phyloP scores from a whole-genome alignment of 1,284 basidiomycete species.

The Naganishia albida region DNA sequence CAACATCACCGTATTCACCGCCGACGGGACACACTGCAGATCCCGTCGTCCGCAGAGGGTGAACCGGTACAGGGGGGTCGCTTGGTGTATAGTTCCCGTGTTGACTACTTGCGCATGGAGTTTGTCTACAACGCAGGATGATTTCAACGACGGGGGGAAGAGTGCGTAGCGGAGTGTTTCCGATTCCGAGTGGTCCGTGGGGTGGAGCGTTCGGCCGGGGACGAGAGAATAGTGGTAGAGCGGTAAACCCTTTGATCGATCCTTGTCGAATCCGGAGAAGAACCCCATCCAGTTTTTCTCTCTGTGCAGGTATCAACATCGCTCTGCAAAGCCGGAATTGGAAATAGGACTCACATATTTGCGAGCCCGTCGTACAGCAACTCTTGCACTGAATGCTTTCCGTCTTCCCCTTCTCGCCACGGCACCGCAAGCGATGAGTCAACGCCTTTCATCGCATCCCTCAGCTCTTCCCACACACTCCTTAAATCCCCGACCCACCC shows the following conservation, averaged over 20 bases:
- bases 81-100: constrained; percentile 4
- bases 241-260: constrained; percentile 8
- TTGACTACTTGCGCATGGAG: neutral
- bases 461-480: constrained; percentile 18
- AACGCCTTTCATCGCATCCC: constrained; percentile 7
- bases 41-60: constrained; percentile 70
- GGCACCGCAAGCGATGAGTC: neutral
- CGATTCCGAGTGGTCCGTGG: neutral
- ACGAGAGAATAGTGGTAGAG: constrained; percentile 10
- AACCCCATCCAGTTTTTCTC: constrained; percentile 27
- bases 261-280: constrained; percentile 3
- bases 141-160: too few relatives aligned
- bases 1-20: constrained; percentile 18
- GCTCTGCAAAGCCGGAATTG: neutral
- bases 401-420: neutral
- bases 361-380: neutral
- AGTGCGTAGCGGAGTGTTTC: too few relatives aligned
- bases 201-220: neutral
- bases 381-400: neutral
- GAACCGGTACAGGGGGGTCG: constrained; percentile 38
- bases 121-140: neutral
- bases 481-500: constrained; percentile 12
- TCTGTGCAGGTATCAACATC: neutral
- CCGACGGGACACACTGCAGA: neutral
- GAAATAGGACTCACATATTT: constrained; percentile 10